Evolutionary conservation across 2,329 filamentous ascomycete species (phyloP).

Genomic region (Albifimbria verrucaria): DNA sequence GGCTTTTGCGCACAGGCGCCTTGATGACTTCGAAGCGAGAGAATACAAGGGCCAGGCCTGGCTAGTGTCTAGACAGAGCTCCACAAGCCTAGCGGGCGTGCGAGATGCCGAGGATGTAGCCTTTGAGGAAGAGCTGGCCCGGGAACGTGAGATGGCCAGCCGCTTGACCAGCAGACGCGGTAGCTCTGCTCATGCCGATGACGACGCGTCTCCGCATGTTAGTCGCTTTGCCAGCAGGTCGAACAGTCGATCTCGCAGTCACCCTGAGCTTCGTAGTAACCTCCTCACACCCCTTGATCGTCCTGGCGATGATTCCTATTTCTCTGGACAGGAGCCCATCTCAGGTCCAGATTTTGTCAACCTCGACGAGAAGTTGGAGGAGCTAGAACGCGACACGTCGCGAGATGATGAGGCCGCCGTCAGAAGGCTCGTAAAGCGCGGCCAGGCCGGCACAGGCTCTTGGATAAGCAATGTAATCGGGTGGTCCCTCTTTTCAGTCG

Average conservation of each 20-base stretch:
- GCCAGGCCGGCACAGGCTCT: conserved; percentile 48
- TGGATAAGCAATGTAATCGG: conserved; percentile 59
- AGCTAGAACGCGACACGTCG: conserved; percentile 46
- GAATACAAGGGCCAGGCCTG: conserved; percentile 68
- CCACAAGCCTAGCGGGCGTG: conserved; percentile 56
- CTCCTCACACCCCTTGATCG: conserved; percentile 43
- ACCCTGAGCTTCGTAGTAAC: conserved; percentile 31
- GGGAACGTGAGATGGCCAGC: conserved; percentile 47
- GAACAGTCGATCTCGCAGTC: conserved; percentile 39
- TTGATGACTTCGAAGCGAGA: conserved; percentile 57
- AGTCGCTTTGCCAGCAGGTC: conserved; percentile 49
- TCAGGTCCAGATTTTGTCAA: conserved; percentile 61
- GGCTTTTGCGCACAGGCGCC: conserved; percentile 62
- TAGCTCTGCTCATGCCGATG: conserved; percentile 37
- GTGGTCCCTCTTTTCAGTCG: conserved; percentile 60
- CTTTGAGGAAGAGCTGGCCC: conserved; percentile 48
- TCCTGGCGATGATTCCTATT: conserved; percentile 41
- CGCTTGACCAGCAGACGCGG: conserved; percentile 45
- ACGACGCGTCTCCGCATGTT: conserved; percentile 29
- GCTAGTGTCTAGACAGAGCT: conserved; percentile 63
- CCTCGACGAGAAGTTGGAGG: conserved; percentile 56
- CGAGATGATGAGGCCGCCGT: conserved; percentile 58
- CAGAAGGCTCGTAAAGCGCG: conserved; percentile 52
- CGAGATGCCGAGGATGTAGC: conserved; percentile 50
- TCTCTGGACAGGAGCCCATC: conserved; percentile 33